Percentiles rank a stretch among this genome's conserved stretches.
These are phyloP conservation scores for Datisca glomerata DNA, from an alignment of 306 rosid species.

Conservation along the genomic window DNA sequence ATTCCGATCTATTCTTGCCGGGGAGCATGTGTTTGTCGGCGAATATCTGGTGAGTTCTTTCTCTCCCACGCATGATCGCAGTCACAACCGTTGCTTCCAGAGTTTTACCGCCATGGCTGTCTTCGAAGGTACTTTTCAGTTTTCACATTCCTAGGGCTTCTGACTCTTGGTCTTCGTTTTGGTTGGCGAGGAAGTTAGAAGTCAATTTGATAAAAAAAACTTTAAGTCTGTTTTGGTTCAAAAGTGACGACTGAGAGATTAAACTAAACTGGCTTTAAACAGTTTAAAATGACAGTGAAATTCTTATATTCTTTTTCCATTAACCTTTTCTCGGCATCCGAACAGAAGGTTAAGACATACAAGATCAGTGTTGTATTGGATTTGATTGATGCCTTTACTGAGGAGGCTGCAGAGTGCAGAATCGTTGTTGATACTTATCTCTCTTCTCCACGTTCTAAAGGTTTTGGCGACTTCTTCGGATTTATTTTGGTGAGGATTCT, in stretches of 20 bases:
- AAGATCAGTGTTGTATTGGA: conserved; percentile 14
- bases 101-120: conserved; percentile 23
- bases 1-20: background rate
- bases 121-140: conserved; percentile 25
- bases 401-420: conserved; percentile 26
- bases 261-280: conserved; percentile 11
- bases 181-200: conserved; percentile 47
- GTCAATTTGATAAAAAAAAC: background rate
- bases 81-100: conserved; percentile 5
- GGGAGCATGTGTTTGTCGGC: conserved; percentile 27
- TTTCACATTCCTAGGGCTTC: background rate
- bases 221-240: background rate
- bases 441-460: conserved; percentile 28
- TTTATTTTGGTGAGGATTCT: conserved; percentile 94
- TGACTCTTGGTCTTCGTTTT: conserved; percentile 17
- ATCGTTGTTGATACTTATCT: conserved; percentile 40
- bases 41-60: background rate
- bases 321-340: conserved; percentile 41
- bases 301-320: conserved; percentile 7
- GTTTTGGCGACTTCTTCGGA: conserved; percentile 69
- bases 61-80: conserved; percentile 18
- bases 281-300: background rate
- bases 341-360: conserved; percentile 21
- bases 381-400: too few relatives aligned
- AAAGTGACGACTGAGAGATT: conserved; percentile 2